Evolutionary conservation across 2,329 filamentous ascomycete genomes (phyloP).

Genomic region (Colletotrichum higginsianum): DNA sequence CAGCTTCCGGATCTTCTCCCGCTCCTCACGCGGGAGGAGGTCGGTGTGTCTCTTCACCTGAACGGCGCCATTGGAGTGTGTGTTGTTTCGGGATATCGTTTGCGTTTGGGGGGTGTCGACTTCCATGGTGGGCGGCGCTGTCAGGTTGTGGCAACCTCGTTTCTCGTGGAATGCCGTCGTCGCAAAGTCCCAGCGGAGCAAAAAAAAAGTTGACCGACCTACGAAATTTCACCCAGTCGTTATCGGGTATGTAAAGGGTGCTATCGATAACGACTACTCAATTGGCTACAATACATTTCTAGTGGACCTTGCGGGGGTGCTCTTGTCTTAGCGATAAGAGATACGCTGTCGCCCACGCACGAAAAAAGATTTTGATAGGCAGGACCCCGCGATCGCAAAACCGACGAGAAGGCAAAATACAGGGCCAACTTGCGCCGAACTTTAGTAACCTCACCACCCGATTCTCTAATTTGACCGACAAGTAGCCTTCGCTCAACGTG

Average conservation of each 20-base stretch:
- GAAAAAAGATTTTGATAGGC: slow-evolving; percentile 16
- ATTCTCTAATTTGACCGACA: slow-evolving; percentile 20
- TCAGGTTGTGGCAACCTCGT: slow-evolving; percentile 9
- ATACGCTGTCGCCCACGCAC: slow-evolving; percentile 26
- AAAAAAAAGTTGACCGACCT: slow-evolving; percentile 23
- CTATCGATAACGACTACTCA: not conserved
- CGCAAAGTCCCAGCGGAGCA: slow-evolving; percentile 23
- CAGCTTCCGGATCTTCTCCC: slow-evolving; percentile 65
- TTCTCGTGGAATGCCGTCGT: slow-evolving; percentile 13
- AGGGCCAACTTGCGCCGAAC: slow-evolving; percentile 20
- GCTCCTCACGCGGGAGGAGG: slow-evolving; percentile 66
- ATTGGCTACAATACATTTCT: not conserved
- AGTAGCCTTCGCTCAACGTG: slow-evolving; percentile 61
- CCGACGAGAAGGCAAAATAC: slow-evolving; percentile 18
- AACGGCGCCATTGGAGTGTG: slow-evolving; percentile 68
- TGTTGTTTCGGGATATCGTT: slow-evolving; percentile 51
- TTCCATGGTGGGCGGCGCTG: slow-evolving; percentile 52
- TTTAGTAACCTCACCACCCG: not conserved
- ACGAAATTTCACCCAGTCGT: slow-evolving; percentile 33
- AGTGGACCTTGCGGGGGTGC: slow-evolving; percentile 52
- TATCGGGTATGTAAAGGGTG: slow-evolving; percentile 28
- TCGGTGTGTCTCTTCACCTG: slow-evolving; percentile 66
- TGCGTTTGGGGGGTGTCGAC: slow-evolving; percentile 52
- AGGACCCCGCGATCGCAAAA: slow-evolving; percentile 29
- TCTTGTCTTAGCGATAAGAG: slow-evolving; percentile 17